Percentiles rank a stretch among this genome's conserved stretches.
Evolutionary conservation across 345 rosid species (phyloP).

Genomic region (Eucalyptus marginata): DNA sequence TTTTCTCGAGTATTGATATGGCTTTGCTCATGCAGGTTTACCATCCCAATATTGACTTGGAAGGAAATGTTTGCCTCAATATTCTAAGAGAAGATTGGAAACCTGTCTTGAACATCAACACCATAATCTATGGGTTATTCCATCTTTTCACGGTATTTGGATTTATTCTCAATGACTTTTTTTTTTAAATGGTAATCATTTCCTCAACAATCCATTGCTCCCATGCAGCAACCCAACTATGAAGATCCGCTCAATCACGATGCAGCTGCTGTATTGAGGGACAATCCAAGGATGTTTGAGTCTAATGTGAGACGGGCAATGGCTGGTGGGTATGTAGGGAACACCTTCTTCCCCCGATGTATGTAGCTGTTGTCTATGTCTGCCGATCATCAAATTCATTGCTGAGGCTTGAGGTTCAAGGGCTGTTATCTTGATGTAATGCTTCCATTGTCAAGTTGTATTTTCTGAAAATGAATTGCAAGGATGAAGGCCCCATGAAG

Average conservation of each 20-base stretch:
- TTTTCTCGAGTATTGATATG: neutral
- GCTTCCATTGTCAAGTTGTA: neutral
- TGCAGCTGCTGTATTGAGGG: constrained; percentile 88
- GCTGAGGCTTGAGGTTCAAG: neutral
- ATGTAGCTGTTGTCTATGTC: constrained; percentile 15
- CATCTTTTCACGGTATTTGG: constrained; percentile 84
- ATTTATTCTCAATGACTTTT: neutral
- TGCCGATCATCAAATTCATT: neutral
- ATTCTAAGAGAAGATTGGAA: constrained; percentile 98
- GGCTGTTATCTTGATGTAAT: neutral
- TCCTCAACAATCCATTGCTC: neutral
- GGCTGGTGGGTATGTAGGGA: constrained; percentile 73
- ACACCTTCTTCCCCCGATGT: constrained; percentile 59
- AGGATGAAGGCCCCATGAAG: neutral
- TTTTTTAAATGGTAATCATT: neutral
- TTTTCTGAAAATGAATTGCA: neutral
- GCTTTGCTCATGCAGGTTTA: constrained; percentile 38
- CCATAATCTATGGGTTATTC: constrained; percentile 76
- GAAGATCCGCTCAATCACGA: constrained; percentile 98
- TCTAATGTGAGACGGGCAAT: constrained; percentile 68
- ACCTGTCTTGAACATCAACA: constrained; percentile 92
- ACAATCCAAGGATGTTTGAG: constrained; percentile 59
- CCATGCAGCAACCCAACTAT: constrained; percentile 69
- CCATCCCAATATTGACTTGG: constrained; percentile 96
- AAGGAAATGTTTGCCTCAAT: constrained; percentile 95